Evolutionary conservation across 352 stramenopile species (phyloP).

Genomic region (Plasmopara muralis): DNA sequence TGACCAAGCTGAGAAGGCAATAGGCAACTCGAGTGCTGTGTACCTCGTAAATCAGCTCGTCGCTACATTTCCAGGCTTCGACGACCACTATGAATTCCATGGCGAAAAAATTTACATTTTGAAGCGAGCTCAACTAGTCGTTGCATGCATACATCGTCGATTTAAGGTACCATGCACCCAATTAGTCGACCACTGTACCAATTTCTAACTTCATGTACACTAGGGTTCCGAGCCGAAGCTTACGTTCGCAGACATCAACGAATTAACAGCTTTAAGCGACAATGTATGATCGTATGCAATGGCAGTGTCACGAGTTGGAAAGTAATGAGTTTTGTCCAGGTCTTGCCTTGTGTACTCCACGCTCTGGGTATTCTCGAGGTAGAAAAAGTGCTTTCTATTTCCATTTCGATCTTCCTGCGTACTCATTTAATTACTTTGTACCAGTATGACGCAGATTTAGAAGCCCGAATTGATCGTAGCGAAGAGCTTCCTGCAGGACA

Average conservation of each 20-base stretch:
- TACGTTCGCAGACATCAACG: slow-evolving; percentile 50
- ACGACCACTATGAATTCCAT: slow-evolving; percentile 48
- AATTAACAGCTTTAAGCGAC: slow-evolving; percentile 60
- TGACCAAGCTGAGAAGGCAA: slow-evolving; percentile 17
- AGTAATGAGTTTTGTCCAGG: slow-evolving; percentile 20
- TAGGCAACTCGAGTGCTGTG: slow-evolving; percentile 19
- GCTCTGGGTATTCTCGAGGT: slow-evolving; percentile 69
- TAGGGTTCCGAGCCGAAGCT: slow-evolving; percentile 45
- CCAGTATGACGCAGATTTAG: slow-evolving; percentile 54
- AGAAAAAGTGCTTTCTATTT: background rate
- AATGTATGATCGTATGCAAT: slow-evolving; percentile 32
- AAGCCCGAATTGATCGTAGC: slow-evolving; percentile 35
- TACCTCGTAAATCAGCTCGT: slow-evolving; percentile 53
- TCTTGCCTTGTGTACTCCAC: slow-evolving; percentile 66
- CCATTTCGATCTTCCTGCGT: background rate
- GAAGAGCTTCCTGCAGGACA: slow-evolving; percentile 38
- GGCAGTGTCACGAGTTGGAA: background rate
- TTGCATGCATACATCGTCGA: slow-evolving; percentile 46
- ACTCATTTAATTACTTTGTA: slow-evolving; percentile 1
- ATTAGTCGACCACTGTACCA: background rate
- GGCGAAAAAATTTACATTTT: slow-evolving; percentile 51
- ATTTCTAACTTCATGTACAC: slow-evolving; percentile 7
- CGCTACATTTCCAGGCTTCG: slow-evolving; percentile 58
- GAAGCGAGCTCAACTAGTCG: slow-evolving; percentile 65
- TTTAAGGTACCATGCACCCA: slow-evolving; percentile 37